phyloP scores from a whole-genome alignment of 2,329 filamentous ascomycete species.

The Chalaropsis ovoidea region DNA sequence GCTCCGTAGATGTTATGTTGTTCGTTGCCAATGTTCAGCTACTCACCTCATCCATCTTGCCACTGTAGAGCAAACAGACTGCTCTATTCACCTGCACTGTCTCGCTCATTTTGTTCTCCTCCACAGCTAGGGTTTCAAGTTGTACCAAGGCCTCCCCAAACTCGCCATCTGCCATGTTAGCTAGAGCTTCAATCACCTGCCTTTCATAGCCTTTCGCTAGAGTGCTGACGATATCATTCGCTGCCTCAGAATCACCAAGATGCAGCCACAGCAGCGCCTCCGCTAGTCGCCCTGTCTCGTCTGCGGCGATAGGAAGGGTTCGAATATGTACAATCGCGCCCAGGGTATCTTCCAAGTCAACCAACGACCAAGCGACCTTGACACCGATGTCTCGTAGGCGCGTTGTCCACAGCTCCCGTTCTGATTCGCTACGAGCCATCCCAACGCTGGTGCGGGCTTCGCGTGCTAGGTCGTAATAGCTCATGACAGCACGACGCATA shows the following conservation, averaged over 20 bases:
- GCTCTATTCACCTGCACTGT: constrained; percentile 74
- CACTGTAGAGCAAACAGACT: constrained; percentile 73
- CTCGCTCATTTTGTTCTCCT: constrained; percentile 42
- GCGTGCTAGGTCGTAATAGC: constrained; percentile 75
- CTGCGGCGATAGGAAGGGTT: constrained; percentile 40
- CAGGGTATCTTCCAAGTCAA: constrained; percentile 80
- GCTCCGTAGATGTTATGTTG: background rate
- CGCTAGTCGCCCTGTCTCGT: constrained; percentile 38
- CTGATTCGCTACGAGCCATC: constrained; percentile 39
- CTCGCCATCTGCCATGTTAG: constrained; percentile 67
- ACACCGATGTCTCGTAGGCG: constrained; percentile 67
- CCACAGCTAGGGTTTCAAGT: constrained; percentile 47
- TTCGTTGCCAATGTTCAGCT: background rate
- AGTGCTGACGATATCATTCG: constrained; percentile 44
- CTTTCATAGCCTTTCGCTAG: constrained; percentile 33
- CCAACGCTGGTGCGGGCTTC: constrained; percentile 60
- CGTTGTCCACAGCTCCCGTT: constrained; percentile 56
- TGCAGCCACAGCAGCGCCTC: constrained; percentile 64
- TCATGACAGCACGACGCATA: constrained; percentile 72
- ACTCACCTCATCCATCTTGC: constrained; percentile 59
- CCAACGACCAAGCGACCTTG: constrained; percentile 53
- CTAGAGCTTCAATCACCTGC: constrained; percentile 54
- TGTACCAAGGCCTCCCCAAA: constrained; percentile 53
- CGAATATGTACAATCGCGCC: constrained; percentile 66
- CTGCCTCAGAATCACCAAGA: constrained; percentile 64